These are phyloP conservation scores for Wickerhamiella kurtzmanii DNA, from an alignment of 805 yeast genomes.

Conservation along the genomic window DNA sequence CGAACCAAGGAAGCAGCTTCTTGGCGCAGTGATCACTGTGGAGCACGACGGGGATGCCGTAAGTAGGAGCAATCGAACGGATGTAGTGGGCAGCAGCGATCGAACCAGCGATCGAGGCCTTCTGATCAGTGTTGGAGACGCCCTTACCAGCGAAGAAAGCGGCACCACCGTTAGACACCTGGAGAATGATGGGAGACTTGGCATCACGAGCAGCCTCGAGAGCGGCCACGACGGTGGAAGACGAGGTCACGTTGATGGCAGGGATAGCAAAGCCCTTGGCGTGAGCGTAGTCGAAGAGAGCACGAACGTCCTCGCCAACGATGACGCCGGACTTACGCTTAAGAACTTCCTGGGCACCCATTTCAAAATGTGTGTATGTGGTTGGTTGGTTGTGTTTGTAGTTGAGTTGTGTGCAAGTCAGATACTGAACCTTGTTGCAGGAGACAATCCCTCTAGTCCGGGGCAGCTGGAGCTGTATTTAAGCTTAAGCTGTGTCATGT, in stretches of 20 bases:
- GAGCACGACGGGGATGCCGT: slow-evolving; percentile 91
- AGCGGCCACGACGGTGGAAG: slow-evolving; percentile 94
- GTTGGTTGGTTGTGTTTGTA: slow-evolving; percentile 3
- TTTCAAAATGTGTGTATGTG: slow-evolving; percentile 5
- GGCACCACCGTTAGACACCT: slow-evolving; percentile 98
- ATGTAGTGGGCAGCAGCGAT: slow-evolving; percentile 97
- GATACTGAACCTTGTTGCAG: too few relatives aligned
- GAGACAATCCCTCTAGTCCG: not conserved
- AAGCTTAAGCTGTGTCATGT: not conserved
- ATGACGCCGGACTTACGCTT: slow-evolving; percentile 93
- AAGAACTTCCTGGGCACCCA: slow-evolving; percentile 51
- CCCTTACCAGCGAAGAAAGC: slow-evolving; percentile 99
- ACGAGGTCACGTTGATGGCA: slow-evolving; percentile 95
- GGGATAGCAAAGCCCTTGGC: slow-evolving; percentile 91
- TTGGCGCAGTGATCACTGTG: slow-evolving; percentile 99
- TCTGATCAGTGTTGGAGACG: slow-evolving; percentile 82
- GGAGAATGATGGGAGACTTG: slow-evolving; percentile 90
- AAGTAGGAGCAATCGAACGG: slow-evolving; percentile 89
- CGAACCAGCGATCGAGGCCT: slow-evolving; percentile 88
- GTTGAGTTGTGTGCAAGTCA: not conserved
- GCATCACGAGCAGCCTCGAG: slow-evolving; percentile 94
- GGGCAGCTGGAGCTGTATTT: not conserved
- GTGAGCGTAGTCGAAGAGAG: slow-evolving; percentile 77
- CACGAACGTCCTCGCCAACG: slow-evolving; percentile 90
- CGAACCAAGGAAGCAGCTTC: slow-evolving; percentile 96